phyloP scores from a whole-genome alignment of 2,329 filamentous ascomycete genomes.

The Epichloe coenophiala region DNA sequence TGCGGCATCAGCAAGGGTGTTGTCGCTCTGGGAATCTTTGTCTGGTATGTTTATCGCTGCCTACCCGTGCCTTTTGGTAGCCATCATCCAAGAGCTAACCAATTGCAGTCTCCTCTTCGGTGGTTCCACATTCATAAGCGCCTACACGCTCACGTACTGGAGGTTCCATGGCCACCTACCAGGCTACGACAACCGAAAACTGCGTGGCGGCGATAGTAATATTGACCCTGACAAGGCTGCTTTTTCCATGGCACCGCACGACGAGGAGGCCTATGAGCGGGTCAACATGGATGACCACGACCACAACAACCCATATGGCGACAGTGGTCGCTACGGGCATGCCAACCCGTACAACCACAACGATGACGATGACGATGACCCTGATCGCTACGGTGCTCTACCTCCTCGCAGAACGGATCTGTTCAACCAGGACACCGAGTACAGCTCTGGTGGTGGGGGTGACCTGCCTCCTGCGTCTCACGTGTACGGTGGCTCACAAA shows the following conservation, averaged over 20 bases:
- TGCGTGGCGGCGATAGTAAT: constrained; percentile 30
- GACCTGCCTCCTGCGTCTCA: constrained; percentile 13
- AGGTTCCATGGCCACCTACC: constrained; percentile 48
- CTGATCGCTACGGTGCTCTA: constrained; percentile 25
- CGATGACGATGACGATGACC: constrained; percentile 26
- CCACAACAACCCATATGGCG: constrained; percentile 20
- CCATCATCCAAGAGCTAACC: background rate
- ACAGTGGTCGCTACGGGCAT: constrained; percentile 22
- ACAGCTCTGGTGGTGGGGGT: constrained; percentile 21
- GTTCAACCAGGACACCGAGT: constrained; percentile 39
- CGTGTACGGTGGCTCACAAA: constrained; percentile 21
- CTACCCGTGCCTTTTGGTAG: background rate
- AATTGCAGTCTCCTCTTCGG: constrained; percentile 39
- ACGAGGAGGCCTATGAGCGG: constrained; percentile 51
- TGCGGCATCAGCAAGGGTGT: constrained; percentile 50
- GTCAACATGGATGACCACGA: constrained; percentile 44
- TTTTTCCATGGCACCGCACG: constrained; percentile 53
- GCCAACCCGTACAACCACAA: constrained; percentile 25
- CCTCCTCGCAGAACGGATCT: constrained; percentile 25
- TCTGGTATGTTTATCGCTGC: constrained; percentile 34
- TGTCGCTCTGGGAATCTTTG: constrained; percentile 48
- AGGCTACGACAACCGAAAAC: constrained; percentile 40
- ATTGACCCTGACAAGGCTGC: constrained; percentile 58
- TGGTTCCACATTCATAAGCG: constrained; percentile 39
- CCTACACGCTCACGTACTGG: constrained; percentile 48